Evolutionary conservation across 1,284 basidiomycete species (phyloP).

Genomic region (Puccinia triticina): DNA sequence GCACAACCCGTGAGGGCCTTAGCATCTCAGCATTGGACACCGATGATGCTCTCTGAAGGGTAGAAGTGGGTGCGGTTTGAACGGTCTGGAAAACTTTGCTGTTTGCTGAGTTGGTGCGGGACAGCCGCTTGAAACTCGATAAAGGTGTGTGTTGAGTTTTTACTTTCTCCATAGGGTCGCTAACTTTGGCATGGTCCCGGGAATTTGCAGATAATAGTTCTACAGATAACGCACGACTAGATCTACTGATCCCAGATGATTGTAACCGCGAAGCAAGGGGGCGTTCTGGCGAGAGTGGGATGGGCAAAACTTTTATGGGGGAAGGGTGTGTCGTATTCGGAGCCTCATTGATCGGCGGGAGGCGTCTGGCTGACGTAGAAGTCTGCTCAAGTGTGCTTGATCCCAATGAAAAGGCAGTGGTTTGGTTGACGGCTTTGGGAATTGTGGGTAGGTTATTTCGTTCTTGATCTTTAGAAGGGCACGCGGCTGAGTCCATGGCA

Average conservation of each 20-base stretch:
- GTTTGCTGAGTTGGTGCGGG: slow-evolving; percentile 31
- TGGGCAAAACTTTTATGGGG: background rate
- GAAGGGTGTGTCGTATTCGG: background rate
- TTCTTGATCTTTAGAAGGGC: slow-evolving; percentile 2
- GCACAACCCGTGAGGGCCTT: slow-evolving; percentile 35
- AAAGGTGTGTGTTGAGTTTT: slow-evolving; percentile 32
- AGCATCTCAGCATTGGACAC: slow-evolving; percentile 38
- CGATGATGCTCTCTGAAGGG: slow-evolving; percentile 5
- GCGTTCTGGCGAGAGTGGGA: slow-evolving; percentile 33
- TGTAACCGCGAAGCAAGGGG: slow-evolving; percentile 39
- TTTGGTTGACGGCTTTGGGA: background rate
- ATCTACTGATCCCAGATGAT: background rate
- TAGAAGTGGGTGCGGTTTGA: slow-evolving; percentile 1
- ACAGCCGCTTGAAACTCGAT: slow-evolving; percentile 42
- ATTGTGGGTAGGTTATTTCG: background rate
- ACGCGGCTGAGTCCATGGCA: background rate
- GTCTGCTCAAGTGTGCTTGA: background rate
- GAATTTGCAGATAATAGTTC: background rate
- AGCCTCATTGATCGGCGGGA: background rate
- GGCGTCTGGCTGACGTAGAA: background rate
- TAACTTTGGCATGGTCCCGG: background rate
- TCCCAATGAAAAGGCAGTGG: background rate
- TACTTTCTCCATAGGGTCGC: slow-evolving; percentile 20
- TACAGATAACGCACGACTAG: background rate
- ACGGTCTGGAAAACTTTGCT: slow-evolving; percentile 30